Conservation (phyloP, 352 stramenopile genomes). For the Plasmopara muralis region DNA sequence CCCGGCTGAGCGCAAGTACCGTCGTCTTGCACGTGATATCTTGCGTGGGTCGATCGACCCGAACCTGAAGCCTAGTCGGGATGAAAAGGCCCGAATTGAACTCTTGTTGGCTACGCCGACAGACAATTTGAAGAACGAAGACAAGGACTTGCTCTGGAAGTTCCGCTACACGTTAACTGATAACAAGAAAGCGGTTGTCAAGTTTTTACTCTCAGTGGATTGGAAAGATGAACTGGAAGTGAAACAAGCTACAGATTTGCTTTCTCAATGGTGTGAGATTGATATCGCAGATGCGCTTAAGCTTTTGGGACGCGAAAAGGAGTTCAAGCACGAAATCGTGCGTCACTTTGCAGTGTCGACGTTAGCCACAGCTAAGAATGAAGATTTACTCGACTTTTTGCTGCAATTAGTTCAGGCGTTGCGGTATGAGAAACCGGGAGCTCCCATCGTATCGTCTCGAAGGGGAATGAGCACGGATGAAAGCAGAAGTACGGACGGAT, state of each 20-base stretch:
- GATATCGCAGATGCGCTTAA: constrained; percentile 98
- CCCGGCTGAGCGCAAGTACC: constrained; percentile 96
- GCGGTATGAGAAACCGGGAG: constrained; percentile 75
- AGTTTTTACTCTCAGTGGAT: constrained; percentile 97
- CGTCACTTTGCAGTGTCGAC: constrained; percentile 96
- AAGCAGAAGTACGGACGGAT: constrained; percentile 33
- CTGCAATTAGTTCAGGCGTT: constrained; percentile 98
- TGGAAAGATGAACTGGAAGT: constrained; percentile 97
- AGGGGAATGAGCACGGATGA: constrained; percentile 40
- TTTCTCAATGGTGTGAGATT: constrained; percentile 88
- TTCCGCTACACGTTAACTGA: constrained; percentile 95
- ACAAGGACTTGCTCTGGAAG: constrained; percentile 93
- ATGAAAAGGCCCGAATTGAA: constrained; percentile 91
- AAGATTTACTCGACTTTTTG: constrained; percentile 96
- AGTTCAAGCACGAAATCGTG: constrained; percentile 88
- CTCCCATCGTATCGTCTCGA: constrained; percentile 27
- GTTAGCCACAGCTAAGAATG: constrained; percentile 91
- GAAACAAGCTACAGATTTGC: constrained; percentile 85
- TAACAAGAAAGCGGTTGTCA: constrained; percentile 94
- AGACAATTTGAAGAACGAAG: constrained; percentile 90
- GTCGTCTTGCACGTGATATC: constrained; percentile 94
- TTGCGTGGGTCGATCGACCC: constrained; percentile 95
- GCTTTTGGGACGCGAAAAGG: constrained; percentile 89
- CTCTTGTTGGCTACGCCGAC: constrained; percentile 88
- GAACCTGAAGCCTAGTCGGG: constrained; percentile 94